Evolutionary conservation across 495 filamentous ascomycete genomes (phyloP), one percentile per base, ranked within the genome.

Genomic region (Neurospora pannonica): DNA sequence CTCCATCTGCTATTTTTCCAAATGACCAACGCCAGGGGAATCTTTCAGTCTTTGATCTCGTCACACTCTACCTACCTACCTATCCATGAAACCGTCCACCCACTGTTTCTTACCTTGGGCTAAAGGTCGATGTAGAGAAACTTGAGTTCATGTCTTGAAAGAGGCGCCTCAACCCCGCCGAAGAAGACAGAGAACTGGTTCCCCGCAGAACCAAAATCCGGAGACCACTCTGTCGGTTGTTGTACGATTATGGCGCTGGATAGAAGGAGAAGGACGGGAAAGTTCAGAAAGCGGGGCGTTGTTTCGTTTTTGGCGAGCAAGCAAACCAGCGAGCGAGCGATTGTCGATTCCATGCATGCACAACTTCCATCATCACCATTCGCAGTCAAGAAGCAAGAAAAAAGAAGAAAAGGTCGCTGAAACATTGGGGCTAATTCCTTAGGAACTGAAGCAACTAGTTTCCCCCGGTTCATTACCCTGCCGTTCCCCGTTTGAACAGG

Each of bases 71-170:
- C 70, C 40, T 19, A 15, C 75, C 71, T 54, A 36, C 79, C 36
- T 76, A 77, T 74, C 10, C 70, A 24, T 39, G 34, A 13, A 54
- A 54, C 42, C 69, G 28, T n/a, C 6, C 71, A 37, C 3, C 74
- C 74, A n/a, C 76, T 43, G 73, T 78, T 74, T 79, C 76, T 78
- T 79, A 71, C 79, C 71, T 71, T 75, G 71, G 77, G 75, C 79
- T 81, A 79, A 82, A 82, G 80, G 78, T 75, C 80, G 71, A 82
- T 81, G 80, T 78, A 81, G 79, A 79, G 80, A 81, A 79, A 82
- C 79, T 75, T 82, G 78, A 81, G 77, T 62, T 62, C 54, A 34
- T 62, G 28, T 62, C 54, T 62, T 62, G 54, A 62, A 62, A 62
- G 28, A 34, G 54, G 54, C 54, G 54, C 54, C 54, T 62, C 54